A percentile compares a stretch with the other conserved stretches of the same genome.
phyloP scores from a whole-genome alignment of 345 rosid species.

The Fremontodendron californicum region DNA sequence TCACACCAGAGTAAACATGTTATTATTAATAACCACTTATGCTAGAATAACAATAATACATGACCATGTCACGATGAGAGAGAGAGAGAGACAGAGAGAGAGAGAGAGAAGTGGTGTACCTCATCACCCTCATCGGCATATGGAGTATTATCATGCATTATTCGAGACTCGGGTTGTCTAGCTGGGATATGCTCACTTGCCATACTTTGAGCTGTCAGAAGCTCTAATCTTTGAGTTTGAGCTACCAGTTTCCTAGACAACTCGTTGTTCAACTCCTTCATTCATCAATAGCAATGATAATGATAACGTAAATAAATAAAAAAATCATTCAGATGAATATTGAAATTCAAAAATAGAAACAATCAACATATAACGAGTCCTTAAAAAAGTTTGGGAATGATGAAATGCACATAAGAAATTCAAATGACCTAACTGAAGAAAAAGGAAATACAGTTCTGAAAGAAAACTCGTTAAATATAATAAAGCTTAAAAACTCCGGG shows the following conservation, averaged over 20 bases:
- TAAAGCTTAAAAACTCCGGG: background rate
- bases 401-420: background rate
- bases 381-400: background rate
- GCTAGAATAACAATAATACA: background rate
- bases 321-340: background rate
- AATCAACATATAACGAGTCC: background rate
- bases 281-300: constrained; percentile 15
- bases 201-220: constrained; percentile 82
- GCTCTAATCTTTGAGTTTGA: constrained; percentile 94
- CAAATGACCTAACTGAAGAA: background rate
- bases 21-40: background rate
- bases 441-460: background rate
- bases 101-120: constrained; percentile 42
- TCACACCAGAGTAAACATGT: background rate
- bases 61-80: background rate
- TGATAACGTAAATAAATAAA: background rate
- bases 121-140: constrained; percentile 99
- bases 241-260: constrained; percentile 75
- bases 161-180: constrained; percentile 48
- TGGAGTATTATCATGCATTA: constrained; percentile 47
- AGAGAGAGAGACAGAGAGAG: background rate
- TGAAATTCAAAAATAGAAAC: background rate
- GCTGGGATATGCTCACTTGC: constrained; percentile 42
- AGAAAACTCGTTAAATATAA: background rate
- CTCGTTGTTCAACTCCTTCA: constrained; percentile 81